Percentiles rank a stretch among this genome's conserved stretches.
Conservation (phyloP, 768 basidiomycete species). For the Porphyrellus cyaneotinctus region DNA sequence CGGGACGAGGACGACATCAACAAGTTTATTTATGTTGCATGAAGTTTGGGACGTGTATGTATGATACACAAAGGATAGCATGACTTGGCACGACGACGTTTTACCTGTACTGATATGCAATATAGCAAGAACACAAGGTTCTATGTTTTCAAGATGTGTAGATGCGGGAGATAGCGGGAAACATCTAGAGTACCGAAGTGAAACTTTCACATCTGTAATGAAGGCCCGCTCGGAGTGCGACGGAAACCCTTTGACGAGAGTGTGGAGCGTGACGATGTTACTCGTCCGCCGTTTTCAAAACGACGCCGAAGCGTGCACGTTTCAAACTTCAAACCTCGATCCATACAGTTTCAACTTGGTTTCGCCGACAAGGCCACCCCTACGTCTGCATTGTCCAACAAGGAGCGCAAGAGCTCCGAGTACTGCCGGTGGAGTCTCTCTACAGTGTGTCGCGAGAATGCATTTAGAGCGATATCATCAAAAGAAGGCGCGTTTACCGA, state of each 20-base stretch:
- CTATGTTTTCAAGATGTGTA: not conserved
- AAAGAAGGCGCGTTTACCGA: conserved; percentile 36
- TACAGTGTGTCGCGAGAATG: conserved; percentile 18
- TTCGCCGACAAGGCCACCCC: conserved; percentile 20
- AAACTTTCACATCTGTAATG: not conserved
- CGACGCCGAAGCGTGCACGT: not conserved
- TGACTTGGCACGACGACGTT: not conserved
- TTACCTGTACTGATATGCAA: not conserved
- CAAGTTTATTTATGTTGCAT: conserved; percentile 78
- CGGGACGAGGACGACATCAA: conserved; percentile 70
- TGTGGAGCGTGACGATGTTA: too few species aligned
- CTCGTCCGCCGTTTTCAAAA: not conserved
- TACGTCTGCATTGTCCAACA: conserved; percentile 53
- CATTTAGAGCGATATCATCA: too few species aligned
- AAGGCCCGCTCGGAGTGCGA: not conserved
- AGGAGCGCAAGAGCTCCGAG: conserved; percentile 50
- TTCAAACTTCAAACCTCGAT: not conserved
- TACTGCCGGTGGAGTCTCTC: conserved; percentile 60
- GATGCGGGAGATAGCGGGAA: not conserved
- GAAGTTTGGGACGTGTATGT: conserved; percentile 4
- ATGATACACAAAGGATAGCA: not conserved
- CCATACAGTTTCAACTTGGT: not conserved
- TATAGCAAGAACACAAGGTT: not conserved
- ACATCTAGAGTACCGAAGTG: not conserved
- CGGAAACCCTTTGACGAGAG: not conserved